Percentiles rank a stretch among this genome's conserved stretches.
These are phyloP conservation scores for Phytophthora ohioensis DNA, from an alignment of 352 stramenopile genomes.

Conservation along the genomic window DNA sequence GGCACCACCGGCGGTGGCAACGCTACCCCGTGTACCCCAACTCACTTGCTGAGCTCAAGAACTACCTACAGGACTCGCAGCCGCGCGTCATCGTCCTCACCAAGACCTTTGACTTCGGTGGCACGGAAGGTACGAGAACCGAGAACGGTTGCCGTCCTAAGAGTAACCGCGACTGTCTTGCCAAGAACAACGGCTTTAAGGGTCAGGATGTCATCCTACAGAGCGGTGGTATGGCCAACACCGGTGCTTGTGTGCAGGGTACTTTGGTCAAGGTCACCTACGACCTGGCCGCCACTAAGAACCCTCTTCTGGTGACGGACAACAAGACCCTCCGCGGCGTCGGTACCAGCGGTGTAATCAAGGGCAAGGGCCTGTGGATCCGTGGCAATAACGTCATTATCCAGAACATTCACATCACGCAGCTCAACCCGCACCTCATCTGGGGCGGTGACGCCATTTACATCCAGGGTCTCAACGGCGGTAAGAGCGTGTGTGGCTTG, in stretches of 20 bases:
- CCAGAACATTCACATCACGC: conserved; percentile 57
- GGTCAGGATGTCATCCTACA: conserved; percentile 66
- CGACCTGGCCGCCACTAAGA: conserved; percentile 33
- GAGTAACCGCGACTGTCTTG: conserved; percentile 51
- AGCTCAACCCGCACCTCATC: conserved; percentile 56
- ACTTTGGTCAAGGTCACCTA: conserved; percentile 44
- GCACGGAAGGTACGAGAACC: conserved; percentile 56
- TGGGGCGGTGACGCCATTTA: conserved; percentile 43
- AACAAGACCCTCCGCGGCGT: conserved; percentile 61
- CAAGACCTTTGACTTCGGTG: conserved; percentile 61
- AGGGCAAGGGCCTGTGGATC: conserved; percentile 54
- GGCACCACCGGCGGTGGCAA: conserved; percentile 55
- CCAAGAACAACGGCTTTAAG: conserved; percentile 65
- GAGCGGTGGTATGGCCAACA: conserved; percentile 58
- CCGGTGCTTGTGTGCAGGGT: conserved; percentile 55
- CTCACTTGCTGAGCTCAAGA: conserved; percentile 52
- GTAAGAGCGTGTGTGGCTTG: conserved; percentile 53
- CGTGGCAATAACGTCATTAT: conserved; percentile 55
- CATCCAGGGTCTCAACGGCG: conserved; percentile 37
- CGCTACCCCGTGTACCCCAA: conserved; percentile 48
- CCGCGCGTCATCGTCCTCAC: conserved; percentile 65
- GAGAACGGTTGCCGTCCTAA: conserved; percentile 57
- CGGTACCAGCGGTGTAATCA: conserved; percentile 49
- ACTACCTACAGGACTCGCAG: conserved; percentile 48
- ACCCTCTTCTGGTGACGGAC: conserved; percentile 41